phyloP scores from a whole-genome alignment of 306 rosid genomes.

The apple (Malus domestica) region ASM211411v1 NC_041801.1:25896501-25897000 shows the following conservation, averaged over 20 bases:
- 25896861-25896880: too few relatives aligned
- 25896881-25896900: too few relatives aligned
- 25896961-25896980: too few relatives aligned
- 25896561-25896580: too few relatives aligned
- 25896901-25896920: too few relatives aligned
- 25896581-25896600: not conserved
- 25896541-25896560: too few relatives aligned
- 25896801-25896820: conserved; percentile 79
- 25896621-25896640: conserved; percentile 87
- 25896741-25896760: conserved; percentile 71
- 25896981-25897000: too few relatives aligned
- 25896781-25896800: conserved; percentile 62
- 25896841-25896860: conserved; percentile 54
- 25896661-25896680: conserved; percentile 72
- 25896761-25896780: conserved; percentile 77
- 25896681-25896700: conserved; percentile 72
- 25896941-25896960: too few relatives aligned
- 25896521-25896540: too few relatives aligned
- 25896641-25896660: conserved; percentile 67
- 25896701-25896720: conserved; percentile 77
- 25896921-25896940: too few relatives aligned
- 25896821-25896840: conserved; percentile 75
- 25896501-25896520: too few relatives aligned
- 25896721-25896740: conserved; percentile 61
- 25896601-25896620: conserved; percentile 69